Conservation (phyloP, 208 protist genomes). For the Trypanosoma brucei region DNA sequence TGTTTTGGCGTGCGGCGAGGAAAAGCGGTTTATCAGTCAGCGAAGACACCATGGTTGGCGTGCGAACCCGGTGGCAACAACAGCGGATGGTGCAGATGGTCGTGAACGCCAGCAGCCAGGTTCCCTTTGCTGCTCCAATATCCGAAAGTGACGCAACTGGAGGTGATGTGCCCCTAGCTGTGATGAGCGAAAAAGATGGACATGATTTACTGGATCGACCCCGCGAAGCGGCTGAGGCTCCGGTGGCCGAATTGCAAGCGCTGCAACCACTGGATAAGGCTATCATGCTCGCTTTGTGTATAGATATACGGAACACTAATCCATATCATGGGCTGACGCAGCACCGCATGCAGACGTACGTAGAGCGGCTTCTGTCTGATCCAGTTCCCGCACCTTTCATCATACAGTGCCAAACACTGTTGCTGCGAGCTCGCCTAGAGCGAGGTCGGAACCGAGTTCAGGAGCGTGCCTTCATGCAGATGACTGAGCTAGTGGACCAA, state of each 20-base stretch:
- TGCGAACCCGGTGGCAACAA: slow-evolving; percentile 89
- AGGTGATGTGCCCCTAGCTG: slow-evolving; percentile 17
- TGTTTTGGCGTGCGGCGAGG: slow-evolving; percentile 52
- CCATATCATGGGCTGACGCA: slow-evolving; percentile 84
- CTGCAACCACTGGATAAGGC: slow-evolving; percentile 85
- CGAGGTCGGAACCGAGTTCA: slow-evolving; percentile 62
- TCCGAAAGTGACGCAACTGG: slow-evolving; percentile 34
- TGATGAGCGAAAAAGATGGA: slow-evolving; percentile 77
- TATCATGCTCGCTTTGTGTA: slow-evolving; percentile 81
- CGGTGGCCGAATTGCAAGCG: slow-evolving; percentile 30
- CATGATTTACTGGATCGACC: slow-evolving; percentile 83
- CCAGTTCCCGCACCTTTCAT: slow-evolving; percentile 65
- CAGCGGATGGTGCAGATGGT: slow-evolving; percentile 83
- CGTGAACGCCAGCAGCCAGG: slow-evolving; percentile 54
- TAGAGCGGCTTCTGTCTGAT: slow-evolving; percentile 81
- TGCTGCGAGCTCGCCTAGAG: slow-evolving; percentile 81
- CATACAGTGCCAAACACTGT: slow-evolving; percentile 66
- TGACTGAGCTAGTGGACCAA: slow-evolving; percentile 88
- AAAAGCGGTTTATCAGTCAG: slow-evolving; percentile 66
- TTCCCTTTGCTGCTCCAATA: slow-evolving; percentile 6
- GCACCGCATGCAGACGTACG: slow-evolving; percentile 87
- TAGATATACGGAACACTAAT: slow-evolving; percentile 85
- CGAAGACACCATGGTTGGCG: slow-evolving; percentile 79
- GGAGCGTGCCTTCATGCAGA: slow-evolving; percentile 86
- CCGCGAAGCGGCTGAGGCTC: slow-evolving; percentile 42